Percentiles rank a stretch among this genome's conserved stretches.
Conservation (phyloP, 257 asterid species). For the Nicotiana noctiflora region DNA sequence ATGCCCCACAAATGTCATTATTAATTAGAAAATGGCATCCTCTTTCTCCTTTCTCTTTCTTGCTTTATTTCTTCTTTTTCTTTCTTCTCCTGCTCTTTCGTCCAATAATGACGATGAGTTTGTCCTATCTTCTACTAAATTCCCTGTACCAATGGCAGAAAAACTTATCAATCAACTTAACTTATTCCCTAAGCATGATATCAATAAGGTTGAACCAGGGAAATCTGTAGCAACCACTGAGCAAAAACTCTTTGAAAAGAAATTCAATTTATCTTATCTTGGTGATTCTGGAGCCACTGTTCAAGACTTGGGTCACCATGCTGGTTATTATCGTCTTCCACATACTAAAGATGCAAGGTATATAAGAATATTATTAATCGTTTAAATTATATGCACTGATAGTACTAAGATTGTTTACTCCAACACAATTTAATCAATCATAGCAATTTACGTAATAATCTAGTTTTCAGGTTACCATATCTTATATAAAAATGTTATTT, state of each 20-base stretch:
- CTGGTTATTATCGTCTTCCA: slow-evolving; percentile 60
- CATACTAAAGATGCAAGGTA: slow-evolving; percentile 47
- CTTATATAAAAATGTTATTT: too few relatives aligned
- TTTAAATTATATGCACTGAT: too few relatives aligned
- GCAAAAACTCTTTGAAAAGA: slow-evolving; percentile 47
- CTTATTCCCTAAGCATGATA: slow-evolving; percentile 49
- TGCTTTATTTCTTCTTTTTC: not conserved
- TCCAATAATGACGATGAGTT: slow-evolving; percentile 6
- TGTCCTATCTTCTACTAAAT: slow-evolving; percentile 2
- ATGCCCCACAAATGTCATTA: not conserved
- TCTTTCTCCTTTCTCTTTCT: not conserved
- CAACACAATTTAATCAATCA: not conserved
- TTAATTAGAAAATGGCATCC: slow-evolving; percentile 9
- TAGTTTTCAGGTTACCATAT: too few relatives aligned
- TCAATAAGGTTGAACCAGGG: slow-evolving; percentile 5
- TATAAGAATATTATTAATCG: too few relatives aligned
- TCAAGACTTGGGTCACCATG: slow-evolving; percentile 55
- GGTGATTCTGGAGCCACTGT: slow-evolving; percentile 28
- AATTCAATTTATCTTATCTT: slow-evolving; percentile 30
- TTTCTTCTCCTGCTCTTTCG: slow-evolving; percentile 1
- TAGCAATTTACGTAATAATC: not conserved
- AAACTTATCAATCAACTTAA: slow-evolving; percentile 44
- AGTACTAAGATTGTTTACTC: slow-evolving; percentile 11
- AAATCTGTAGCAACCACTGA: slow-evolving; percentile 2
- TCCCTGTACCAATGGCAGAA: slow-evolving; percentile 24